Base-by-base conservation (phyloP, 2,329 filamentous ascomycete species). In the Periglandula ipomoeae region DNA sequence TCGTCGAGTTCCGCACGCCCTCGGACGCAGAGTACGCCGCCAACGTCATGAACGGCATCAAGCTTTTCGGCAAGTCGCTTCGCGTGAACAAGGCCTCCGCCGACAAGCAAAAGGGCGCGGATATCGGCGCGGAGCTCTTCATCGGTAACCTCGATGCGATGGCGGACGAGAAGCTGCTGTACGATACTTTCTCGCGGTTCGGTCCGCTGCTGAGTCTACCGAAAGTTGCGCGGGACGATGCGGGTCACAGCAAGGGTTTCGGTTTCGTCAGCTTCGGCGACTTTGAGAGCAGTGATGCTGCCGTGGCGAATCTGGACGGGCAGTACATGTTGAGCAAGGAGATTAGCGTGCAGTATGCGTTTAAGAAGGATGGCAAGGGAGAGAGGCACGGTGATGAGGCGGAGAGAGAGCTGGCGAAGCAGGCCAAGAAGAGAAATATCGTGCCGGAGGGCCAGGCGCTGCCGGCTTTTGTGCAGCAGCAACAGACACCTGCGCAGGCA, bases 341-440 rank as follows among this genome's bases (percentile, higher is more conserved):
- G 67, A 85, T 97, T 58, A 87, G 86, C 3, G 93, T 98, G 40
- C 91, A 97, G 68, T 98, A 97, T 67, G 93, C 93, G 35, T 97
- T 95, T 78, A 98, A 98, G 76, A 97, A 97, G 70, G 93, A 98
- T 61, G 93, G 93, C 57, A 95, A 95, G 71, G 91, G 91, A 58
- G 91, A 97, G 70, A 78, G 93, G 50, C 93, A 98, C 64, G 93
- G 93, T 59, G 93, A 98, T 65, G 80, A 89, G 58, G 93, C 93
- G 26, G 93, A 98, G 70, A 78, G 93, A 61, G 86, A 89, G 72
- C 79, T 98, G 42, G 93, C 93, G 26, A 84, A 86, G 24, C 87
- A 96, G 69, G 93, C 90, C 50, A 91, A 91, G 70, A 91, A 90
- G 64, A 88, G 96, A 66, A 95, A 95, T 60, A 87, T 98, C 52